Base-by-base conservation (phyloP, 2,329 filamentous ascomycete genomes). In the Metarhizium humberi region DNA sequence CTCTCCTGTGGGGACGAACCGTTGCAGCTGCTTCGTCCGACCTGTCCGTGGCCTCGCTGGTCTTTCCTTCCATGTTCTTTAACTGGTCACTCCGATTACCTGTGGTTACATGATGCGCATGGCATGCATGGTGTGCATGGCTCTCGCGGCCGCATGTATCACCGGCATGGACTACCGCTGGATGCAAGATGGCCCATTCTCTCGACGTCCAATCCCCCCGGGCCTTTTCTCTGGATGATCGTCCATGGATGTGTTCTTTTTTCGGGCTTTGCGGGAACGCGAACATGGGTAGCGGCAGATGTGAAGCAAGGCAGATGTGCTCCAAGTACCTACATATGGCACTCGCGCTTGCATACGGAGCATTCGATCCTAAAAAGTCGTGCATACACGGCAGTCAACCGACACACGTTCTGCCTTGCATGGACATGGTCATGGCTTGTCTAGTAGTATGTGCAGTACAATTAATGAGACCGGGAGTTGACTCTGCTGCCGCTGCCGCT, bases 221-320 rank as follows among this genome's bases (percentile, higher is more conserved):
- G 25, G n/a, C 14, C 42, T 45, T 4, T 11, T 18, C 42, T 6
- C 7, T 20, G 6, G 42, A 10, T 20, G 42, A 20, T 16, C 10
- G 16, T 10, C 20, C 25, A 25, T n/a, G 29, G 29, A 16, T 18
- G 16, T 34, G 25, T 5, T 45, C 8, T 6, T 13, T 36, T 43
- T 43, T 46, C 13, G n/a, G n/a, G 18, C 43, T 29, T 20, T n/a
- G 49, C 50, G 50, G 50, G 25, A 50, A 3, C 18, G 18, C 29
- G 49, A n/a, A 47, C 55, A 53, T 50, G 51, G 55, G 42, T 53
- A 4, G 38, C 51, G 55, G 55, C 55, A 56, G 47, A 53, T 40
- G 38, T 40, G 38, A 7, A 13, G 10, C 11, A 14, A 16, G 50
- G 54, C 45, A 55, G 50, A 53, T 53, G 55, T 16, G 25, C 32